Base-by-base conservation (phyloP, 2,329 filamentous ascomycete genomes). In the Curvularia hawaiiensis region DNA sequence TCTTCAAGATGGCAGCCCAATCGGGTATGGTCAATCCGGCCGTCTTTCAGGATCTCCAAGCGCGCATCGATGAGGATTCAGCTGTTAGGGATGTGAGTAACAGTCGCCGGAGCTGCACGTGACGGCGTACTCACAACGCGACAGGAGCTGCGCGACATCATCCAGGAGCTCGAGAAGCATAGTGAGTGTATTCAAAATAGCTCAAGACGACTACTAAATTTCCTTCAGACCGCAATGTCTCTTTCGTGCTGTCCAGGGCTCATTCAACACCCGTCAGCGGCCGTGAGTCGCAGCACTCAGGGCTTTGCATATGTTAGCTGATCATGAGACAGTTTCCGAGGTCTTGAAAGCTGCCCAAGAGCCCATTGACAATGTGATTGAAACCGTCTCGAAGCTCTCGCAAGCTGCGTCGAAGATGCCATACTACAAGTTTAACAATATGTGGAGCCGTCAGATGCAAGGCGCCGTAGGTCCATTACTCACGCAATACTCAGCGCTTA, bases 361-460 rank as follows among this genome's bases (percentile, higher is more conserved):
- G 59, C 85, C 85, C 56, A 90, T 98, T 73, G 80, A 85, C 62
- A 85, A 90, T 35, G 87, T 96, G 75, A 84, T 90, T 54, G 81
- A 86, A 47, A 89, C 88, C 44, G 84, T 97, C 45, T 79, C 81
- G 56, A 86, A 88, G 65, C 85, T 99, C 44, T 85, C 86, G 60
- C 79, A 83, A 53, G 85, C 91, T 53, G 92, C 93, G 2, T 93
- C 92, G 26, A 84, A 90, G 74, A 89, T 96, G 70, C 94, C 95
- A 0, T 99, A 98, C 82, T 99, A 98, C 87, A 97, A 97, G 84
- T 97, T 96, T 81, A 97, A 97, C 78, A 81, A 83, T 55, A 86
- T 92, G 75, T 99, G 95, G 95, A 85, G 87, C 28, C 86, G 91
- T 57, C 87, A 90, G 70, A 80, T 97, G 53, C 94, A 98, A 77